Percentiles rank a stretch among this genome's conserved stretches.
Conservation (phyloP, 108 stramenopile genomes). For the Aurantiochytrium sp. region DNA sequence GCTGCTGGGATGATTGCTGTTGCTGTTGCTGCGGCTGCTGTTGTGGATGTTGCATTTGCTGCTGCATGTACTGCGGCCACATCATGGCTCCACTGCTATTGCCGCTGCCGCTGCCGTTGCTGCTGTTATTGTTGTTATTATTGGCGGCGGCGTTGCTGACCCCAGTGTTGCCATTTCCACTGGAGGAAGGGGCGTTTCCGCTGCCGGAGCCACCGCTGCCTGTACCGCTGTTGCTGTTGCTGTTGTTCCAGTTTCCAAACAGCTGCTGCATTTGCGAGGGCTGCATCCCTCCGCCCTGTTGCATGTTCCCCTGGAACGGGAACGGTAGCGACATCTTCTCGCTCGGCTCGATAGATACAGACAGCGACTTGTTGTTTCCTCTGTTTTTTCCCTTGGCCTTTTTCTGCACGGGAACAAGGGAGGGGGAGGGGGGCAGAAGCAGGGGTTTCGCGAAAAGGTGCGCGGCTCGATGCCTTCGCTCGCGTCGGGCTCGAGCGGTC, state of each 20-base stretch:
- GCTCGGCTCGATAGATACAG: background rate
- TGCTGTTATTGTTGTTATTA: background rate
- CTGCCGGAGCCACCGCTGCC: background rate
- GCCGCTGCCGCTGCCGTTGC: background rate
- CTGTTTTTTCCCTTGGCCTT: too few species aligned
- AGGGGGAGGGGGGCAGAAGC: too few species aligned
- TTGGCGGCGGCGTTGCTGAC: background rate
- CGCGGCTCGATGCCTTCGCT: too few species aligned
- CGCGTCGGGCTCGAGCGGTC: too few species aligned
- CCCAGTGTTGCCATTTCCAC: too few species aligned
- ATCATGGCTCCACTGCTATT: background rate
- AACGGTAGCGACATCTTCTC: background rate
- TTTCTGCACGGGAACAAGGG: too few species aligned
- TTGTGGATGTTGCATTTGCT: background rate
- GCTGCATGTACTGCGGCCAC: background rate
- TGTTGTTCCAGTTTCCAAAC: background rate
- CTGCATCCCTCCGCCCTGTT: background rate
- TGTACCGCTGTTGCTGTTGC: background rate
- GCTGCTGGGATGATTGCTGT: background rate
- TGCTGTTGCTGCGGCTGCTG: background rate
- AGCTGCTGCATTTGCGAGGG: background rate
- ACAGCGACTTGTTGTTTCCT: too few species aligned
- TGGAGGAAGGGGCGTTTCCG: background rate
- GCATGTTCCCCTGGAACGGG: background rate
- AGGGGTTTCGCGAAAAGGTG: too few species aligned